Conservation (phyloP, 495 filamentous ascomycete species). For the Hypoxylon crocopeplum region DNA sequence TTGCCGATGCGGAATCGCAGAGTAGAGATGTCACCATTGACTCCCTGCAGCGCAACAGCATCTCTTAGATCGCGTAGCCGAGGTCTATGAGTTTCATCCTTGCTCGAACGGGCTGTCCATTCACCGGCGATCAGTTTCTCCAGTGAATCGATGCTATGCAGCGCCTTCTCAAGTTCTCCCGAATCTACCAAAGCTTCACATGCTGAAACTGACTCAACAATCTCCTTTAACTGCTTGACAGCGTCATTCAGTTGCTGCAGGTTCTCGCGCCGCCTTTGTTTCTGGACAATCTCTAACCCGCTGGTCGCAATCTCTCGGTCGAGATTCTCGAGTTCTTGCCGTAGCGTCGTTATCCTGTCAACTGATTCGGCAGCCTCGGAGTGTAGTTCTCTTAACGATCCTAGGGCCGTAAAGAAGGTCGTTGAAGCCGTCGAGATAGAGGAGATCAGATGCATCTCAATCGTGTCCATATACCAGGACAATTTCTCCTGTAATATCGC, state of each 20-base stretch:
- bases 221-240: constrained; percentile 78
- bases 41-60: constrained; percentile 80
- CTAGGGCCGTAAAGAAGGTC: constrained; percentile 95
- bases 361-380: constrained; percentile 93
- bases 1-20: constrained; percentile 83
- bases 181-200: constrained; percentile 84
- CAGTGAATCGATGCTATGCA: constrained; percentile 75
- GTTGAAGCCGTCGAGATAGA: constrained; percentile 94
- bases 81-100: constrained; percentile 42
- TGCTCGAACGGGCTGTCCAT: constrained; percentile 3
- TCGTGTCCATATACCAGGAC: constrained; percentile 99
- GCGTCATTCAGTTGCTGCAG: constrained; percentile 81
- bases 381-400: constrained; percentile 88
- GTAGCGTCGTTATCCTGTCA: constrained; percentile 78
- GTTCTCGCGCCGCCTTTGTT: constrained; percentile 83
- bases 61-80: constrained; percentile 74
- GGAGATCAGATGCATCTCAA: constrained; percentile 95
- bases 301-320: constrained; percentile 88
- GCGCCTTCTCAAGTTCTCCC: constrained; percentile 79
- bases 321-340: constrained; percentile 77
- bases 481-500: constrained; percentile 99
- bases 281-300: constrained; percentile 84
- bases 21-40: constrained; percentile 74
- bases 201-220: constrained; percentile 74
- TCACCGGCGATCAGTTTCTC: constrained; percentile 78